Base-by-base conservation (phyloP, 2,329 filamentous ascomycete genomes). In the Botrytis medusae region DNA sequence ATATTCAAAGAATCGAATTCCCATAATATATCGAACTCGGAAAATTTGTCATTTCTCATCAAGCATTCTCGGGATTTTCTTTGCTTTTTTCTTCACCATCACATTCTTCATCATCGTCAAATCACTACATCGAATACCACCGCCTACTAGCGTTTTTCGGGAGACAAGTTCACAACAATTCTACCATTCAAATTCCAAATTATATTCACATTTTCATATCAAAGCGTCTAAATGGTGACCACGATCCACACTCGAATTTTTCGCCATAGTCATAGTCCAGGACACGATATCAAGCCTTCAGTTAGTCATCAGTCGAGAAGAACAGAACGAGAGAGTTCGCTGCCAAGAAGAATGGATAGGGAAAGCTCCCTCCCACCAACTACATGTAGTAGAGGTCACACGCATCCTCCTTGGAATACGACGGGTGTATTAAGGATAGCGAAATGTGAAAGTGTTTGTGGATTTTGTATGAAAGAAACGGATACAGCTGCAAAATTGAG, bases 381-480 rank as follows among this genome's bases (percentile, higher is more conserved):
- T 25, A 77, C 77, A 4, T 79, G 78, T 69, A 78, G 75, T 62
- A 79, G 78, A 75, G 79, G 78, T 14, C 79, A 80, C 69, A 72
- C 76, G 1, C 79, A 80, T 72, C 76, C 78, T 9, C 76, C 78
- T 5, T 79, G 79, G 79, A 78, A 78, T 68, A 79, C 76, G 3
- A 78, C 75, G 0, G 77, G 79, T 9, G 68, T 79, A 4, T 65
- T 80, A 34, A 73, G 75, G 32, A 78, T 80, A 44, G 78, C 78
- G 7, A 79, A 78, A 70, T 80, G 78, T 69, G 77, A 80, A 67
- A 77, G 75, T 4, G 73, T 80, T 1, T 80, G 79, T 77, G 77
- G 79, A 29, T 79, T 79, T 60, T 80, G 78, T 67, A 76, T 78
- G 71, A 80, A 79, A 65, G 78, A 80, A 71, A 79, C 79, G 9